Conservation (phyloP, 1,284 basidiomycete species). For the Marasmius sp. region DNA sequence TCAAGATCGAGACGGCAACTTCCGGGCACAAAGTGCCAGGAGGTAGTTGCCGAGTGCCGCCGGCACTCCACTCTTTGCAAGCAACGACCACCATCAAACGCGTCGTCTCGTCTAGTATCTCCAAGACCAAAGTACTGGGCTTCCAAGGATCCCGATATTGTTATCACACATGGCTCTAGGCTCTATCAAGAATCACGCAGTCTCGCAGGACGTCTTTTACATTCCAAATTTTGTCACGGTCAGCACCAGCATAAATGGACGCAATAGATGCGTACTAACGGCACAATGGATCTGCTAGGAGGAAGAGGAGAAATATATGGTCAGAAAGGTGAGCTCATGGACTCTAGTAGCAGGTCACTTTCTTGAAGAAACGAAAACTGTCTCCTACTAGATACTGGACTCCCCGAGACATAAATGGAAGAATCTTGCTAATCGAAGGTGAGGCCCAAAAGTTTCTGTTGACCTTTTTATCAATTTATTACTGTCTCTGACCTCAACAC, state of each 20-base stretch:
- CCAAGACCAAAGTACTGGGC: no score
- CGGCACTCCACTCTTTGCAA: no score
- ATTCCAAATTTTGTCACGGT: conserved; percentile 80
- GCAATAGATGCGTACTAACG: no score
- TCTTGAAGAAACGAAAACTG: not conserved
- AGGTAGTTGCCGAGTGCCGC: no score
- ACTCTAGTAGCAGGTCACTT: not conserved
- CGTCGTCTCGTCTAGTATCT: no score
- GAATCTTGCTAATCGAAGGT: conserved; percentile 79
- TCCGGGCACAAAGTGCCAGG: no score
- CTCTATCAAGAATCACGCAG: conserved; percentile 35
- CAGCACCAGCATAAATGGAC: conserved; percentile 5
- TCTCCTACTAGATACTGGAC: conserved; percentile 57
- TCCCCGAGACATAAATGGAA: conserved; percentile 87
- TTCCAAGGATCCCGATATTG: not conserved
- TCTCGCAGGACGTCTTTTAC: conserved; percentile 52
- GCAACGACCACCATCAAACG: no score
- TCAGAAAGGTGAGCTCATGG: conserved; percentile 59
- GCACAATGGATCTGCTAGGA: conserved; percentile 20
- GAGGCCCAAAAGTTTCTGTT: conserved; percentile 12
- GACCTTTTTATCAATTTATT: not conserved
- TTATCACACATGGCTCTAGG: not conserved
- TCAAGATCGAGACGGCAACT: no score
- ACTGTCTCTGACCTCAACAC: not conserved
- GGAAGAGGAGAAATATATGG: conserved; percentile 78